These are phyloP conservation scores for Naegleria fowleri DNA, from an alignment of 208 protist species.

Conservation along the genomic window DNA sequence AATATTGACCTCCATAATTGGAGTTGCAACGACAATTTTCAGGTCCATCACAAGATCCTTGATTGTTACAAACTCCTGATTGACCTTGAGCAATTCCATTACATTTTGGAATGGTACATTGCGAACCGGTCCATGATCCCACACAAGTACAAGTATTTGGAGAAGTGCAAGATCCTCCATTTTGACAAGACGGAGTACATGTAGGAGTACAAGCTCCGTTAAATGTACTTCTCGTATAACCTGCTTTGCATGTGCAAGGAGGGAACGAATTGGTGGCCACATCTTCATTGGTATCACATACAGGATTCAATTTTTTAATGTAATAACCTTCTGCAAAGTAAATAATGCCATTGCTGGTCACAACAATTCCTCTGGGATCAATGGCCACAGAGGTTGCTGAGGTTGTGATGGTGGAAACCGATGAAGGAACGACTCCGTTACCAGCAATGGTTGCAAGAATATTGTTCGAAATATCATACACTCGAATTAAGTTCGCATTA, in stretches of 20 bases:
- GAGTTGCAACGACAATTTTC: neutral
- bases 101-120: neutral
- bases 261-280: neutral
- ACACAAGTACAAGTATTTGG: neutral
- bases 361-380: neutral
- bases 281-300: neutral
- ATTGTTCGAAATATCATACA: neutral
- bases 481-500: neutral
- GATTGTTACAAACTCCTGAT: neutral
- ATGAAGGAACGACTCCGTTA: neutral
- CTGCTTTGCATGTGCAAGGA: neutral
- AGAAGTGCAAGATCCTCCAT: neutral
- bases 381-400: neutral
- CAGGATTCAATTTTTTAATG: neutral
- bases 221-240: neutral
- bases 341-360: neutral
- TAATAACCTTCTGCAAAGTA: neutral
- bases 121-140: neutral
- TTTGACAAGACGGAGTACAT: neutral
- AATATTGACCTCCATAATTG: neutral
- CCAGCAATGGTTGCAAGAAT: neutral
- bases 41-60: neutral
- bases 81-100: neutral
- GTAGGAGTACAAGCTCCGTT: neutral
- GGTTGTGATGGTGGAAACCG: neutral